These are phyloP conservation scores for Basidiobolus meristosporus DNA, from an alignment of 371 early-diverging fungal genomes.

Conservation along the genomic window DNA sequence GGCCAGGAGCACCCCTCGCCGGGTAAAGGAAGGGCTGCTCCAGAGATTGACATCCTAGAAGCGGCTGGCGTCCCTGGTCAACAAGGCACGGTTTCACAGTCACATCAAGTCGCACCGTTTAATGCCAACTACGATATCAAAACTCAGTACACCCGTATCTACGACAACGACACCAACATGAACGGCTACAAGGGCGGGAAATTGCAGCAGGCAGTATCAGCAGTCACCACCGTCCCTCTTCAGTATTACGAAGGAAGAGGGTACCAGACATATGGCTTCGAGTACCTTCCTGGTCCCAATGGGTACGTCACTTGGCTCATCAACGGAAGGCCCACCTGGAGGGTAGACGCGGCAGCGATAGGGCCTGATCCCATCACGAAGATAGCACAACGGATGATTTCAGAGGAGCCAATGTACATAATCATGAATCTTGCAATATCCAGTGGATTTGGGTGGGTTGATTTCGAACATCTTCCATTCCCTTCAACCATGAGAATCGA, in stretches of 20 bases:
- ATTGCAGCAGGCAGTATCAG: slow-evolving; percentile 4
- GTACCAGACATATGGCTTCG: slow-evolving; percentile 1
- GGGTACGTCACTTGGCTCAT: slow-evolving; percentile 3
- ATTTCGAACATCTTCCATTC: slow-evolving; percentile 11
- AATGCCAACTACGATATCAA: not conserved
- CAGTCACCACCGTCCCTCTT: not conserved
- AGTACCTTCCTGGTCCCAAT: slow-evolving; percentile 2
- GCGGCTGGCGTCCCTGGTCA: slow-evolving; percentile 4
- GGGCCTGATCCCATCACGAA: slow-evolving; percentile 1
- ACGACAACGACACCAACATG: not conserved
- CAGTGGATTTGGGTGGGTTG: slow-evolving; percentile 9
- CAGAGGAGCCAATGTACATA: slow-evolving; percentile 7
- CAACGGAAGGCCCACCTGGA: slow-evolving; percentile 2
- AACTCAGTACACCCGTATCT: not conserved
- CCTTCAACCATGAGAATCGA: slow-evolving; percentile 20
- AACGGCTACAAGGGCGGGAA: slow-evolving; percentile 1
- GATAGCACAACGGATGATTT: slow-evolving; percentile 1
- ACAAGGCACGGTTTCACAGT: slow-evolving; percentile 5
- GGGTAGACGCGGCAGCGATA: slow-evolving; percentile 1
- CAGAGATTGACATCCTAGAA: slow-evolving; percentile 29
- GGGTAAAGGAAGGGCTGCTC: slow-evolving; percentile 26
- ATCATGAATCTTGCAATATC: slow-evolving; percentile 22
- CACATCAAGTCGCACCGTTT: slow-evolving; percentile 5
- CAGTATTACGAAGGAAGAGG: not conserved
- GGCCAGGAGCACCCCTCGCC: slow-evolving; percentile 21